A percentile compares a stretch with the other conserved stretches of the same genome.
phyloP scores from a whole-genome alignment of 2,329 filamentous ascomycete species.

The Pestalotiopsis sp. region DNA sequence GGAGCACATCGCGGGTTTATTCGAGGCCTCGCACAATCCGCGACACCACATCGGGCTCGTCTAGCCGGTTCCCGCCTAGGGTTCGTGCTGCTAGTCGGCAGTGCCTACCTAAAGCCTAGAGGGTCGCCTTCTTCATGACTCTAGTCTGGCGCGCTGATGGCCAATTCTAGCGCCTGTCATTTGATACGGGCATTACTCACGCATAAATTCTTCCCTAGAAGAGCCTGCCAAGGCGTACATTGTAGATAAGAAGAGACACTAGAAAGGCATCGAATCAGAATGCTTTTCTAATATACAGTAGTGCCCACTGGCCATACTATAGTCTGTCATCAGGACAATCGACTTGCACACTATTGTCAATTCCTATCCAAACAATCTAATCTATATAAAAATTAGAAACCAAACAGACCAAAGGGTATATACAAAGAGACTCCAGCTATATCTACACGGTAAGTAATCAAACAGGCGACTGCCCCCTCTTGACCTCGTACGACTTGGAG shows the following conservation, averaged over 20 bases:
- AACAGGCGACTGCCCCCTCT: not conserved
- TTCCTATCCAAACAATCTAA: not conserved
- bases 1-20: not conserved
- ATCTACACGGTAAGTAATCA: not conserved
- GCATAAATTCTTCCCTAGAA: not conserved
- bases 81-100: not conserved
- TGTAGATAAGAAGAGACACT: not conserved
- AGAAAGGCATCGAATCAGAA: not conserved
- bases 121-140: not conserved
- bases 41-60: not conserved
- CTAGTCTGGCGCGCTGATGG: not conserved
- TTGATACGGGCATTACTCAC: not conserved
- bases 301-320: not conserved
- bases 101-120: not conserved
- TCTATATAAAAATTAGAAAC: not conserved
- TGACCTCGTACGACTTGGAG: constrained; percentile 6
- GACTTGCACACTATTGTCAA: not conserved
- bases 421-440: not conserved
- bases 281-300: not conserved
- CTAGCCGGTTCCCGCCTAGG: not conserved
- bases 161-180: not conserved
- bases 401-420: not conserved
- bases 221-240: not conserved
- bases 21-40: not conserved
- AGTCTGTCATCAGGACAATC: not conserved